Evolutionary conservation across 768 basidiomycete species (phyloP), one percentile per base, ranked within the genome.

Genomic region (Suillus discolor): DNA sequence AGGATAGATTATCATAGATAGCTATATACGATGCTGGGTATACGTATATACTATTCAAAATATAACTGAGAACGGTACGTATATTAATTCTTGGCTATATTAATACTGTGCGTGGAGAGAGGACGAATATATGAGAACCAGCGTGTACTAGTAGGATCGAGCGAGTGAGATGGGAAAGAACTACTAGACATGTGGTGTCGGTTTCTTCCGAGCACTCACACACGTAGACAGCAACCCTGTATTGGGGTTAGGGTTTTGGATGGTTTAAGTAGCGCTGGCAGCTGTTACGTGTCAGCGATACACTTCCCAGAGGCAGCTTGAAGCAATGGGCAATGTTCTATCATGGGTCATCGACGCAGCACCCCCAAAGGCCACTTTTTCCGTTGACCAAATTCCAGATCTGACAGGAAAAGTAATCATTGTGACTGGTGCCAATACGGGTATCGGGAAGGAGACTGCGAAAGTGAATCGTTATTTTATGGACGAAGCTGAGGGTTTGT

Each of bases 401-500:
- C 72, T 80, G 12, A 65, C 71, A 3, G 78, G 75, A 2, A 71
- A 79, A 63, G 76, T 79, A 38, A 62, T 75, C 57, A 65, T 80
- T 28, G 75, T 79, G 60, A 80, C 79, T 12, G 80, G 79, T 44
- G 79, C 72, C 39, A 76, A 65, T 64, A 68, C 71, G 0, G 77
- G 76, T 13, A 77, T 78, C 4, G 75, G 75, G 12, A 73, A 68
- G 44, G 71, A 76, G 36, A 75, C 75, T 0, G 68, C 67, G 11
- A 73, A 64, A 57, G 71, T 75, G 11, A 34, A 57, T 42, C 23
- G 0, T 20, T 23, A n/a, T 7, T 8, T 18, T 7, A 31, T n/a
- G 15, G 3, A 20, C 20, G 13, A 41, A 38, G 20, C 16, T 12
- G 28, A 61, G 31, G 20, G 7, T 20, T 2, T 31, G 13, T 23